phyloP scores from a whole-genome alignment of 1,284 basidiomycete species.

The Cutaneotrichosporon sp. region DNA sequence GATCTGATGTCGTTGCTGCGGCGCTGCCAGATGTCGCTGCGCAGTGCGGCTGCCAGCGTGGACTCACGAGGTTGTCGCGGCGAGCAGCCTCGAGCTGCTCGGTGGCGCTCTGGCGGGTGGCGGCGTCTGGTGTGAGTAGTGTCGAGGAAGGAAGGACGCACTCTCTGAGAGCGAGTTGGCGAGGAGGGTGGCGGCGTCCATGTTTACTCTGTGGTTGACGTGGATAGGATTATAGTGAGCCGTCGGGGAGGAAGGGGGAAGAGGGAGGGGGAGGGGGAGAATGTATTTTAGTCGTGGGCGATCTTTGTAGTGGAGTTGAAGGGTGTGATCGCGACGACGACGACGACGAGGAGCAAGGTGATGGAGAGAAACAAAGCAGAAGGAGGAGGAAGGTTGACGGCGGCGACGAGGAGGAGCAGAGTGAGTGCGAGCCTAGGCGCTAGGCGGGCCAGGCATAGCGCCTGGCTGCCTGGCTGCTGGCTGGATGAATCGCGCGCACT shows the following conservation, averaged over 20 bases:
- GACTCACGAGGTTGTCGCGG: conserved; percentile 77
- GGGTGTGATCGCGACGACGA: background rate
- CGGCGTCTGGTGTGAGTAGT: conserved; percentile 62
- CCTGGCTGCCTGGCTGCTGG: too few relatives aligned
- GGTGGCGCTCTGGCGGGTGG: conserved; percentile 83
- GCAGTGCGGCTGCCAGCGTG: background rate
- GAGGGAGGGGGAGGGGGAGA: background rate
- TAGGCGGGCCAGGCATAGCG: too few relatives aligned
- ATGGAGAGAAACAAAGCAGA: background rate
- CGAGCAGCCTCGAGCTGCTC: conserved; percentile 81
- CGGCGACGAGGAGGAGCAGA: background rate
- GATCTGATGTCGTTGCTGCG: background rate
- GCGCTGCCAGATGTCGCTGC: background rate
- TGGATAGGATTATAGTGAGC: conserved; percentile 16
- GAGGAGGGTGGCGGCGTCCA: conserved; percentile 87
- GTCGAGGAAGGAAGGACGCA: conserved; percentile 55
- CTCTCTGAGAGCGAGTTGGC: conserved; percentile 86
- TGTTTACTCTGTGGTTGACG: conserved; percentile 53
- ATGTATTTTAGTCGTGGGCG: background rate
- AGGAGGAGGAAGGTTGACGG: background rate
- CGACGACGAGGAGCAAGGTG: background rate
- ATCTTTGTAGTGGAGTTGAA: background rate
- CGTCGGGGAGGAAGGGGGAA: background rate
- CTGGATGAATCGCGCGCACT: too few relatives aligned
- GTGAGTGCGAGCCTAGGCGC: background rate